A percentile compares a stretch with the other conserved stretches of the same genome.
These are phyloP conservation scores for Lecanosticta acicola DNA, from an alignment of 2,329 filamentous ascomycete genomes.

Conservation along the genomic window DNA sequence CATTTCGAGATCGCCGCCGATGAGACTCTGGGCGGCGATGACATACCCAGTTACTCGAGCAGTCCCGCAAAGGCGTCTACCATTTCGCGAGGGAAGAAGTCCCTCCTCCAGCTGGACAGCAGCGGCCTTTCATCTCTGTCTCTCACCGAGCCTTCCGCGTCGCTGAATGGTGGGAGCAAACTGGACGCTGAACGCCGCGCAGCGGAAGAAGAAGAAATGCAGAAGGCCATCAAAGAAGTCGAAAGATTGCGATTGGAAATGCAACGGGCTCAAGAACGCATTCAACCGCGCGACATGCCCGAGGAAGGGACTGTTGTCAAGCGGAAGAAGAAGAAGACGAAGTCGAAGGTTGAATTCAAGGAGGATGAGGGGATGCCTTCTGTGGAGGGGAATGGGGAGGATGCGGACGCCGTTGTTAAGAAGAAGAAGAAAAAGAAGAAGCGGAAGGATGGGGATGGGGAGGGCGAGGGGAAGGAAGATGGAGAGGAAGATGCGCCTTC, in stretches of 20 bases:
- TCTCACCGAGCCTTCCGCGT: conserved; percentile 51
- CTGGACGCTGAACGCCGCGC: conserved; percentile 62
- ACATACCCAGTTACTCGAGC: conserved; percentile 13
- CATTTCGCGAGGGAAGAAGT: conserved; percentile 49
- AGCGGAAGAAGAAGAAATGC: conserved; percentile 83
- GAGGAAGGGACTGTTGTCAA: conserved; percentile 60
- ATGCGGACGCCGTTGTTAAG: conserved; percentile 26
- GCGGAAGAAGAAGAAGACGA: conserved; percentile 48
- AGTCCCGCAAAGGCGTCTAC: conserved; percentile 29
- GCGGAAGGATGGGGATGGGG: conserved; percentile 16
- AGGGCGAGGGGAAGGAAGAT: conserved; percentile 11
- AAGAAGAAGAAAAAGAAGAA: conserved; percentile 42
- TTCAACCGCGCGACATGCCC: conserved; percentile 61
- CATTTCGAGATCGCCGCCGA: conserved; percentile 45
- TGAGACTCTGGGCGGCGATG: conserved; percentile 41
- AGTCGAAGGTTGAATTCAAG: conserved; percentile 6
- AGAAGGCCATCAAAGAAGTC: conserved; percentile 78
- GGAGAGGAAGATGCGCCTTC: conserved; percentile 8
- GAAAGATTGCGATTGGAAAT: conserved; percentile 83
- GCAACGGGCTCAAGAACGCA: conserved; percentile 72
- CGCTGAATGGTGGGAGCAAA: conserved; percentile 20
- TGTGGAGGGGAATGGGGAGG: conserved; percentile 16
- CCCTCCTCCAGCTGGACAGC: conserved; percentile 78
- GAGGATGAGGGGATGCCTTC: conserved; percentile 8
- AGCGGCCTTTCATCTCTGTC: conserved; percentile 70